Evolutionary conservation across 768 basidiomycete genomes (phyloP), one percentile per base, ranked within the genome.

Genomic region (Leccinum fibrillosum): DNA sequence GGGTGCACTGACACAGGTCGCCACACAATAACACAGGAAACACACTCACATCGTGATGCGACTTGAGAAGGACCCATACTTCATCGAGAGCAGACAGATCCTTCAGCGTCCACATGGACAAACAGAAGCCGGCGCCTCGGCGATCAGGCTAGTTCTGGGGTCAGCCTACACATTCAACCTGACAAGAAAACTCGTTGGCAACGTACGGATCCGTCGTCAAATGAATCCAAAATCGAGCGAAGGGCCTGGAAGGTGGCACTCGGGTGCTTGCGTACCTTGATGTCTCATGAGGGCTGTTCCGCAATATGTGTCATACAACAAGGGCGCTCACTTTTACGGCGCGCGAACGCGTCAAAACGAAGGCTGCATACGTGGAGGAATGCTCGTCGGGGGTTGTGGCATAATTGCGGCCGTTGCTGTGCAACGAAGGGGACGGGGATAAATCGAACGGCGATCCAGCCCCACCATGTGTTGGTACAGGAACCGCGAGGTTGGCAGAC

Each of bases 1-100:
- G 50, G 1, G 37, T 45, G 34, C 32, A 32, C 28, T 37, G 32
- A 57, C 12, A n/a, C 55, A 9, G 19, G 32, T 21, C 51, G n/a
- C 52, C 48, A n/a, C 13, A 25, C 10, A 21, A 15, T n/a, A 25
- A 42, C 1, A 17, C 17, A 19, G 9, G 42, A 25, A 21, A 8
- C 25, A 6, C 3, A 71, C 85, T 65, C 59, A 87, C 86, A 76
- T 87, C 84, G 66, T 82, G 80, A 61, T 88, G 86, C 0, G 80
- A 78, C 59, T 69, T 70, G 70, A 86, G 86, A 9, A 86, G 80
- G 1, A 80, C 78, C 83, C 82, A 87, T 11, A 82, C 72, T 13
- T 75, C 73, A 49, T 79, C 74, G 51, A 62, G 63, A 4, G 67
- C 49, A 50, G 65, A 59, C 5, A 75, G 70, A 21, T 81, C 75